Base-by-base conservation (phyloP, 2,329 filamentous ascomycete genomes). In the Sarocladium kiliense region DNA sequence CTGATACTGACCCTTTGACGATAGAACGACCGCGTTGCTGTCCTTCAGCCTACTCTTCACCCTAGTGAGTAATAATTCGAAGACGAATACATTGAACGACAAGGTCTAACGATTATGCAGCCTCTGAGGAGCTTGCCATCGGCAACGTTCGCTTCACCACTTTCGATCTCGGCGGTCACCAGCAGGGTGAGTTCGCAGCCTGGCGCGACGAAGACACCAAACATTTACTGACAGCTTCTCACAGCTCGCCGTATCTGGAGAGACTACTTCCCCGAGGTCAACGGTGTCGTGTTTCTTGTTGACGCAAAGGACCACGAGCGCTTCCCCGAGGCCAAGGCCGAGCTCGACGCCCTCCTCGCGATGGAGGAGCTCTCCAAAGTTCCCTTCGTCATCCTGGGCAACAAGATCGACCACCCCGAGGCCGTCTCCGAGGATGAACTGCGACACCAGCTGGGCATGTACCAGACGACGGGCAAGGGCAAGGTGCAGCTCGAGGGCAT, bases 331-430 rank as follows among this genome's bases (percentile, higher is more conserved):
- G 89, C 91, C 68, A 97, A 97, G 80, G 93, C 89, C 65, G 94
- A 99, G 79, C 88, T 99, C 60, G 94, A 99, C 69, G 91, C 89
- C 54, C 88, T 97, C 54, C 82, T 99, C 63, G 86, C 89, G 59
- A 97, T 99, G 93, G 94, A 99, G 77, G 93, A 97, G 71, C 84
- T 99, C 37, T 79, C 85, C 71, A 97, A 96, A 80, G 94, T 96
- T 9, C 94, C 94, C 55, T 97, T 97, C 73, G 84, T 97, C 59
- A 85, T 99, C 64, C 84, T 99, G 60, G 94, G 94, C 65, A 99
- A 99, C 85, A 99, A 99, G 85, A 99, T 99, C 73, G 94, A 99
- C 74, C 92, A 97, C 78, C 92, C 92, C 54, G 89, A 95, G 64
- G 94, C 94, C 60, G 87, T 97, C 55, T 93, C 88, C 62, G 94